Base-by-base conservation (phyloP, 768 basidiomycete species). In the Pisolithus sp. region DNA sequence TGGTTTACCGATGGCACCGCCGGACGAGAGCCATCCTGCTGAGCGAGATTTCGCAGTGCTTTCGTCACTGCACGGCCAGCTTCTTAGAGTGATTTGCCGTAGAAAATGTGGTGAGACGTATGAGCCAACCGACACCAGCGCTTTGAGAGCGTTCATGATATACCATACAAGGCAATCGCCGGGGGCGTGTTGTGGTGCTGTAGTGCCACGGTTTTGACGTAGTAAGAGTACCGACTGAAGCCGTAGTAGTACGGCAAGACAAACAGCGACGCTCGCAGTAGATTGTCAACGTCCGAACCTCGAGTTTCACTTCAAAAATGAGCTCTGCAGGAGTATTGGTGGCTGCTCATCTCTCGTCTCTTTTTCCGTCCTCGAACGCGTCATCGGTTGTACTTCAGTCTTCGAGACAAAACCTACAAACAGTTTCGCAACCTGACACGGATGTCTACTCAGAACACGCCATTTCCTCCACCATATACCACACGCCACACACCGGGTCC, bases 361-460 rank as follows among this genome's bases (percentile, higher is more conserved):
- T 88, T 42, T 82, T 75, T 57, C 72, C 82, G 3, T 67, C 75
- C 12, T 63, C 77, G 8, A 76, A 77, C 37, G 73, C 80, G 0
- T 71, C 74, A 8, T 74, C 77, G 0, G 66, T 81, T 47, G 70
- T 77, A 7, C 68, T 89, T 21, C 78, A 79, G 56, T 86, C 89
- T 7, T 69, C 76, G 49, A 80, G 80, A 52, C 76, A 76, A 54
- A 76, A 80, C 51, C 58, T 75, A 4, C 77, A 81, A 38, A 61
- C 82, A 31, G 73, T 78, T 18, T 59, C 68, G n/a, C 63, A 70
- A 1, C 66, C 66, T 5, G 69, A 69, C 37, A 62, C 53, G 10
- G 72, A 73, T 62, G 69, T 76, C 7, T 81, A 80, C 42, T 67
- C 75, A 10, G 87, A 91, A 66, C 91, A 93, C 73, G 89, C 91